Percentiles rank a stretch among this genome's conserved stretches.
Evolutionary conservation across 2,329 filamentous ascomycete genomes (phyloP).

Genomic region (Beauveria sp.): DNA sequence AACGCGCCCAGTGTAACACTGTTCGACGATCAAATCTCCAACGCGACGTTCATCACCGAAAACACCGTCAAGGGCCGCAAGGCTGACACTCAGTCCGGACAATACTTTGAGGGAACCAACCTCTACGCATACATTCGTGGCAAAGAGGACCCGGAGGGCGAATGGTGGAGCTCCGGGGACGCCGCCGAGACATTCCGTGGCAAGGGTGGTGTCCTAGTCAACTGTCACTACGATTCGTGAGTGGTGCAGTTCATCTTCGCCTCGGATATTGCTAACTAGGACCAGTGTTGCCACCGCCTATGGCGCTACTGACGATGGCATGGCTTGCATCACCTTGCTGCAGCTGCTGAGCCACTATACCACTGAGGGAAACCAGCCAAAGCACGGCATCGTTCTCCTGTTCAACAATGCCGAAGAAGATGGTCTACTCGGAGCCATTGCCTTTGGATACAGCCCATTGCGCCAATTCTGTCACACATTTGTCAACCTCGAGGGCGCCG

Average conservation of each 20-base stretch:
- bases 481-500: slow-evolving; percentile 89
- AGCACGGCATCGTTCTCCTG: slow-evolving; percentile 71
- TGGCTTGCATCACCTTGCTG: slow-evolving; percentile 78
- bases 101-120: slow-evolving; percentile 91
- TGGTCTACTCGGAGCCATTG: slow-evolving; percentile 76
- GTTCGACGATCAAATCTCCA: slow-evolving; percentile 72
- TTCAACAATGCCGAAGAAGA: slow-evolving; percentile 97
- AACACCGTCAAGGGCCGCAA: slow-evolving; percentile 15
- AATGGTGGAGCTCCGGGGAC: slow-evolving; percentile 58
- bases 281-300: slow-evolving; percentile 78
- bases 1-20: slow-evolving; percentile 47
- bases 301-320: slow-evolving; percentile 89
- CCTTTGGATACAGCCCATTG: slow-evolving; percentile 76
- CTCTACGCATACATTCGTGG: slow-evolving; percentile 88
- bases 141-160: slow-evolving; percentile 60
- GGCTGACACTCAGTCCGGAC: slow-evolving; percentile 31
- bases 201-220: slow-evolving; percentile 77
- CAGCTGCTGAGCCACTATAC: slow-evolving; percentile 87
- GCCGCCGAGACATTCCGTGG: slow-evolving; percentile 40
- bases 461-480: slow-evolving; percentile 78
- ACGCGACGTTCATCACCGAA: slow-evolving; percentile 56
- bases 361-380: slow-evolving; percentile 60
- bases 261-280: slow-evolving; percentile 10
- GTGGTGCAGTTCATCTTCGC: slow-evolving; percentile 15
- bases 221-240: slow-evolving; percentile 81